Evolutionary conservation across 768 basidiomycete species (phyloP), one percentile per base, ranked within the genome.

Genomic region (Pholiota conissans): DNA sequence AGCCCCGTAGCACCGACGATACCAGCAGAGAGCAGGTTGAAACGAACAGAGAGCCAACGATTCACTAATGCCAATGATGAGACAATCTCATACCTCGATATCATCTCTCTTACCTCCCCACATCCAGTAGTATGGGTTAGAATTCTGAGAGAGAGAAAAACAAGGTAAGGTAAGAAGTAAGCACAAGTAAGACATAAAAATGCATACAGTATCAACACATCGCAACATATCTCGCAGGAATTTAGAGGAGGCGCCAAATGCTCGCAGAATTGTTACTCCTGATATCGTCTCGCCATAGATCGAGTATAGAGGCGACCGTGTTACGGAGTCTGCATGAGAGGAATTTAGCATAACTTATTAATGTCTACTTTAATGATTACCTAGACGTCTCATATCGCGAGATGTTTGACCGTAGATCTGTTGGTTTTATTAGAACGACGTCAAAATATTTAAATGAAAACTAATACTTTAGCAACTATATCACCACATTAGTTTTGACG

Each of bases 71-170:
- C 3, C 40, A 22, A n/a, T 26, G 10, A 48, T 37, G 29, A 61
- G 30, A 20, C 24, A 48, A 28, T 16, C 11, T n/a, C 11, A 16
- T 6, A 18, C 28, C 20, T 26, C 54, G 24, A 26, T 24, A 32
- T 26, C 48, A 26, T 5, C n/a, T 14, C 16, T 48, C 76, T 52
- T 68, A 90, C 86, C 86, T 75, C 86, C 90, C 91, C 90, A 94
- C 82, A 90, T 89, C 94, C 94, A 95, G 66, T 90, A 93, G 68
- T 85, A 90, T 3, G 91, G 91, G 66, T 84, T 91, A 13, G 84
- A 65, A 57, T 80, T 82, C 78, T 81, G 55, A 10, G n/a, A n/a
- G n/a, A n/a, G n/a, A n/a, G n/a, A n/a, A n/a, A n/a, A n/a, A n/a
- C n/a, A n/a, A n/a, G n/a, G n/a, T n/a, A n/a, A n/a, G n/a, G n/a